Evolutionary conservation across 306 rosid genomes (phyloP), one percentile per base, ranked within the genome.

Genomic region (Acmispon strigosus): DNA sequence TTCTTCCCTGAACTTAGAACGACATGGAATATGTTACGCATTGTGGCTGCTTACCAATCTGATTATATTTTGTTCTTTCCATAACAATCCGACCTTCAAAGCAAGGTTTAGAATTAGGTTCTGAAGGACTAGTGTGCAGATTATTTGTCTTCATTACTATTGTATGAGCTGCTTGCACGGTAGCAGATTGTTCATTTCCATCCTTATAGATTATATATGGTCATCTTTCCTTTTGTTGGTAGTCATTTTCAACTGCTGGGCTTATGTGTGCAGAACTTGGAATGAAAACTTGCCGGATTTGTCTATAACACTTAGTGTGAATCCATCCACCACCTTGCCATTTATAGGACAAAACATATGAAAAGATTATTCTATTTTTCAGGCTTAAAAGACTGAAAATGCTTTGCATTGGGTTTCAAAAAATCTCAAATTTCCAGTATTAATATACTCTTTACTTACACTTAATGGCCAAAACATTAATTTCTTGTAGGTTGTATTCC

Each of bases 401-500:
- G 55, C 47, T 53, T 27, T 50, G 43, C 18, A 15, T 73, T 51
- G 45, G 36, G 37, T 27, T 32, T 20, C 44, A 69, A 69, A 60
- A 15, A 54, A 10, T 56, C 18, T 56, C 50, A 41, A 63, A 47
- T 39, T 19, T 52, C 51, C 39, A 41, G 18, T n/a, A 12, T 34
- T 42, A 27, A 51, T 16, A 36, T 69, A 14, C 48, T 43, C 59
- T 16, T 32, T 32, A 10, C 20, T 37, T n/a, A 20, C 36, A 4
- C 73, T 18, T 58, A 57, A 56, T 41, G 51, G 19, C 32, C 65
- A 72, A 8, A 10, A 39, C 12, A 19, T 71, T 42, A 10, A 12
- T 59, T 74, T 15, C 50, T 85, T 80, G 78, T 88, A 91, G 99
- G 96, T 87, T 43, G 86, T 95, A 45, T 88, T 81, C 85, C 97